A percentile compares a stretch with the other conserved stretches of the same genome.
Evolutionary conservation across 352 stramenopile species (phyloP).

Genomic region (Pythium periplocum): DNA sequence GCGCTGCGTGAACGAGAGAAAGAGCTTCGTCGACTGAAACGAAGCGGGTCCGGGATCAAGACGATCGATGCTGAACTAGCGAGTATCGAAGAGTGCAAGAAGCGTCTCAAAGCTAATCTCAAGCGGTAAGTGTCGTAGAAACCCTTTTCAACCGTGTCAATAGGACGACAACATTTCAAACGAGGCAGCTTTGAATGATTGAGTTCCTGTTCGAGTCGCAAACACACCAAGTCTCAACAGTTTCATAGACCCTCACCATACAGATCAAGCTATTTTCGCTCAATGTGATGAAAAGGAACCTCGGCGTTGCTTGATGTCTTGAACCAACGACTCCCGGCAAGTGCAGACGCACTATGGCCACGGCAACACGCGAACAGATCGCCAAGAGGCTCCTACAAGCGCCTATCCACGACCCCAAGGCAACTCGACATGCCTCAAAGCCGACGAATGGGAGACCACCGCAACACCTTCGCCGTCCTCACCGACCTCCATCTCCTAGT

Average conservation of each 20-base stretch:
- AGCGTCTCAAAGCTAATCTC: slow-evolving; percentile 49
- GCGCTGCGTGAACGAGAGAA: slow-evolving; percentile 51
- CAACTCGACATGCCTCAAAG: slow-evolving; percentile 8
- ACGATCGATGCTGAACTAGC: slow-evolving; percentile 46
- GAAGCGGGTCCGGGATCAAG: slow-evolving; percentile 6
- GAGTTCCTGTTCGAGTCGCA: not conserved
- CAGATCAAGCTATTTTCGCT: too few species aligned
- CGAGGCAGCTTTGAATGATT: slow-evolving; percentile 4
- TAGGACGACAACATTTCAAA: too few species aligned
- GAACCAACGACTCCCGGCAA: too few species aligned
- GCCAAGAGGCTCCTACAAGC: slow-evolving; percentile 40
- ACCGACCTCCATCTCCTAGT: slow-evolving; percentile 32
- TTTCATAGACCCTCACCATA: too few species aligned
- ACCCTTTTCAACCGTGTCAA: too few species aligned
- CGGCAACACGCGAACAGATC: slow-evolving; percentile 34
- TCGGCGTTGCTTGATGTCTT: too few species aligned
- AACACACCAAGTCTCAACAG: too few species aligned
- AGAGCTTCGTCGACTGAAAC: slow-evolving; percentile 35
- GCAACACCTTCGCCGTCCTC: slow-evolving; percentile 18
- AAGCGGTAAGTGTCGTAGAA: slow-evolving; percentile 14
- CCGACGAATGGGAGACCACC: slow-evolving; percentile 7
- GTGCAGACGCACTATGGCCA: slow-evolving; percentile 21
- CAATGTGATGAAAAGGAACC: too few species aligned
- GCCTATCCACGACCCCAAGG: slow-evolving; percentile 8
- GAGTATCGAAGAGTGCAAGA: slow-evolving; percentile 50